Conservation (phyloP, 2,329 filamentous ascomycete species). For the Cercospora sp. region DNA sequence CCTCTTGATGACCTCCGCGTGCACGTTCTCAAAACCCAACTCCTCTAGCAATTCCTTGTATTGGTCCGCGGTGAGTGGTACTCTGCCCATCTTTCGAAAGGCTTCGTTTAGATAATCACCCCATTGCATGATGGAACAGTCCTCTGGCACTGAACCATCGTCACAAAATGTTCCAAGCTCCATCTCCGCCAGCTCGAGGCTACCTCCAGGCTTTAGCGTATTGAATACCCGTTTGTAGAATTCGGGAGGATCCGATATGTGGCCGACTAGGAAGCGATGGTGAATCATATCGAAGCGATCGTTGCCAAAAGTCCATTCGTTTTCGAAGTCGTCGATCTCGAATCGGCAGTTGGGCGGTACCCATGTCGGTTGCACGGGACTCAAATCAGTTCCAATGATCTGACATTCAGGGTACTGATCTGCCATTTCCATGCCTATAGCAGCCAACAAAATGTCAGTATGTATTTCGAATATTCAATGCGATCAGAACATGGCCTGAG, state of each 20-base stretch:
- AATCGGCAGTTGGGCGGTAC: conserved; percentile 36
- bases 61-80: conserved; percentile 20
- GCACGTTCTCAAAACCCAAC: conserved; percentile 34
- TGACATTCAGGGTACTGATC: conserved; percentile 34
- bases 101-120: conserved; percentile 31
- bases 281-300: conserved; percentile 47
- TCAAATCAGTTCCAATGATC: conserved; percentile 43
- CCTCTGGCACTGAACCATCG: conserved; percentile 43
- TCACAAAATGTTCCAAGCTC: conserved; percentile 43
- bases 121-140: conserved; percentile 31
- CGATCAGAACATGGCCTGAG: neutral
- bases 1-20: conserved; percentile 28
- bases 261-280: conserved; percentile 41
- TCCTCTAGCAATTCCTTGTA: conserved; percentile 27
- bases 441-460: neutral
- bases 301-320: conserved; percentile 44
- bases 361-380: conserved; percentile 34
- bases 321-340: conserved; percentile 39
- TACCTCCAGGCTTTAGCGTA: conserved; percentile 46
- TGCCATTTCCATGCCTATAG: conserved; percentile 40
- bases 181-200: conserved; percentile 48
- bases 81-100: conserved; percentile 28
- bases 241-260: conserved; percentile 28
- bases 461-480: neutral
- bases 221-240: conserved; percentile 37